Conservation (phyloP, 768 basidiomycete genomes). For the Sistotremastrum suecicum region DNA sequence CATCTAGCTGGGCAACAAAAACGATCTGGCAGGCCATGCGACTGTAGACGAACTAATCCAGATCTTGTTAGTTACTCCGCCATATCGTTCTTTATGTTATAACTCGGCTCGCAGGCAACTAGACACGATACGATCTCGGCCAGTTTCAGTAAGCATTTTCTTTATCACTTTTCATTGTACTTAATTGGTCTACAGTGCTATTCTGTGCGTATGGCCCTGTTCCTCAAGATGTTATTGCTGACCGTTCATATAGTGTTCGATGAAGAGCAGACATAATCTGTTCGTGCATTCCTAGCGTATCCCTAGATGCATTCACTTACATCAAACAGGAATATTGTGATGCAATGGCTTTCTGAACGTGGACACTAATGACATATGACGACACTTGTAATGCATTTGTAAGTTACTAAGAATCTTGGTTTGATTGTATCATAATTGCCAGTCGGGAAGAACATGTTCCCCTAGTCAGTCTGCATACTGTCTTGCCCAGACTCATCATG, state of each 20-base stretch:
- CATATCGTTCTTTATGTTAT: neutral
- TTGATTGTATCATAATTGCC: too few species aligned
- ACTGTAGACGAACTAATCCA: conserved; percentile 74
- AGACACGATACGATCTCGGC: conserved; percentile 64
- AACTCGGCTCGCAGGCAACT: conserved; percentile 35
- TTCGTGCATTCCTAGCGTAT: conserved; percentile 21
- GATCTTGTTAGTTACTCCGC: conserved; percentile 38
- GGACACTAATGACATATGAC: conserved; percentile 37
- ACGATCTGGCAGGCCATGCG: conserved; percentile 66
- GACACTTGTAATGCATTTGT: too few species aligned
- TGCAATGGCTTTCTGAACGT: conserved; percentile 74
- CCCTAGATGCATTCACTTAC: conserved; percentile 2
- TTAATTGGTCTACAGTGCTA: conserved; percentile 41
- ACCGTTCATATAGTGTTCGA: conserved; percentile 56
- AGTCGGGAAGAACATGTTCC: too few species aligned
- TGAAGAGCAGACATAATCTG: conserved; percentile 94
- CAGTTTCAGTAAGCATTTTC: conserved; percentile 61
- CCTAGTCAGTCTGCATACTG: too few species aligned
- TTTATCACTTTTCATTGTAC: conserved; percentile 1
- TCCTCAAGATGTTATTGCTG: neutral
- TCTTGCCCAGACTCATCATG: too few species aligned
- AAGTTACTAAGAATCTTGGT: too few species aligned
- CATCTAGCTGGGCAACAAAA: conserved; percentile 79
- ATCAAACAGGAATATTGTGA: conserved; percentile 55
- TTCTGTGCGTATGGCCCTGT: conserved; percentile 35